These are phyloP conservation scores for Leccinum huronense DNA, from an alignment of 1,284 basidiomycete genomes.

Conservation along the genomic window DNA sequence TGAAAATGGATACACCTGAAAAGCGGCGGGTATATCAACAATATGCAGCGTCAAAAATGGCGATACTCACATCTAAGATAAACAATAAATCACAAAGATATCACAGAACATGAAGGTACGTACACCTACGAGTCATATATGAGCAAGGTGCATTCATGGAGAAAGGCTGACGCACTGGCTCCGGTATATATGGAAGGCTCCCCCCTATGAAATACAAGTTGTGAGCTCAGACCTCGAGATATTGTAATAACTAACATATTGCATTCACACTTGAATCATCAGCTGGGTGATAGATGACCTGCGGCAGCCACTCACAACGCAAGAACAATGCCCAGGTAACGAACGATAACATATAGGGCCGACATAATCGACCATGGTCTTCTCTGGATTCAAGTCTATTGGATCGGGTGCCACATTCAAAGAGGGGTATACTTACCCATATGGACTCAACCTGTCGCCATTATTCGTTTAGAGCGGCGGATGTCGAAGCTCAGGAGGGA, in stretches of 20 bases:
- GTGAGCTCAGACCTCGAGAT: background rate
- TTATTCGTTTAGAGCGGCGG: background rate
- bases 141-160: background rate
- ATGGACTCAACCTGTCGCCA: constrained; percentile 8
- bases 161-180: constrained; percentile 6
- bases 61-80: constrained; percentile 7
- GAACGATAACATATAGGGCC: constrained; percentile 9
- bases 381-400: background rate
- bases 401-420: background rate
- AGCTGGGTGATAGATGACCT: background rate
- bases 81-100: background rate
- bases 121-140: constrained; percentile 1
- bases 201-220: constrained; percentile 2
- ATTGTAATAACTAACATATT: background rate
- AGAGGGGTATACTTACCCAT: constrained; percentile 6
- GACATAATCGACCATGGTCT: constrained; percentile 11
- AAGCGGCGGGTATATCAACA: background rate
- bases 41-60: background rate
- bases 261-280: constrained; percentile 5
- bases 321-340: constrained; percentile 10
- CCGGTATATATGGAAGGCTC: background rate
- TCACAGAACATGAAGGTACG: constrained; percentile 1
- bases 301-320: constrained; percentile 7
- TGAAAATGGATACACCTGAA: constrained; percentile 3
- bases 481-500: background rate